Evolutionary conservation across 306 rosid species (phyloP), one percentile per base, ranked within the genome.

Genomic region (Casuarina equisetifolia): DNA sequence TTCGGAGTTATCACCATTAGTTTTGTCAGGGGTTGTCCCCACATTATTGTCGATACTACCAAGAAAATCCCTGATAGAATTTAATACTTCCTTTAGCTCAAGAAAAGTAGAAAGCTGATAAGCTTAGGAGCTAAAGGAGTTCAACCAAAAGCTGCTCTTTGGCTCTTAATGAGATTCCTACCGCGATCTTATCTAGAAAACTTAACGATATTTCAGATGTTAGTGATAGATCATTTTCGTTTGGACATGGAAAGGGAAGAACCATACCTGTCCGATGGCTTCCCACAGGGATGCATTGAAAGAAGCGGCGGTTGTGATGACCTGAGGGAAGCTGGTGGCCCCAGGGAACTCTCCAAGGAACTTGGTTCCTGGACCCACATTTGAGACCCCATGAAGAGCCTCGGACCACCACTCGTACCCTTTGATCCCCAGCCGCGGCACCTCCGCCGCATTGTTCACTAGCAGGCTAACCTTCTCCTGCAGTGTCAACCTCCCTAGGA

Each of bases 401-500:
- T 94, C 98, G n/a, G 97, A 92, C 98, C 98, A 94, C 98, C 98
- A 94, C 70, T 92, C 98, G 6, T 94, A 94, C 3, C 93, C 90
- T 76, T 76, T 81, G 54, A 94, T 92, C 46, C 98, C 97, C 12
- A 94, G 79, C 43, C 97, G 70, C 0, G 92, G 91, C 80, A 94
- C 90, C 25, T 88, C 88, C 15, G 87, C 88, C 0, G 98, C 97
- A 84, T 70, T 83, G 86, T 89, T 83, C 48, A 75, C 96, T 6
- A 94, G 79, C 79, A 94, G 68, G 63, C 64, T 72, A 1, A 90
- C 95, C 81, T 94, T 94, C 91, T 94, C 98, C 62, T 85, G 59
- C 78, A 94, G 54, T 5, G 93, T 89, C 85, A 94, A 38, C 82
- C 97, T 89, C 46, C 89, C 90, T 0, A 92, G 73, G 1, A 94